These are phyloP conservation scores for Apiotrichum domesticum DNA, from an alignment of 1,284 basidiomycete species.

Conservation along the genomic window DNA sequence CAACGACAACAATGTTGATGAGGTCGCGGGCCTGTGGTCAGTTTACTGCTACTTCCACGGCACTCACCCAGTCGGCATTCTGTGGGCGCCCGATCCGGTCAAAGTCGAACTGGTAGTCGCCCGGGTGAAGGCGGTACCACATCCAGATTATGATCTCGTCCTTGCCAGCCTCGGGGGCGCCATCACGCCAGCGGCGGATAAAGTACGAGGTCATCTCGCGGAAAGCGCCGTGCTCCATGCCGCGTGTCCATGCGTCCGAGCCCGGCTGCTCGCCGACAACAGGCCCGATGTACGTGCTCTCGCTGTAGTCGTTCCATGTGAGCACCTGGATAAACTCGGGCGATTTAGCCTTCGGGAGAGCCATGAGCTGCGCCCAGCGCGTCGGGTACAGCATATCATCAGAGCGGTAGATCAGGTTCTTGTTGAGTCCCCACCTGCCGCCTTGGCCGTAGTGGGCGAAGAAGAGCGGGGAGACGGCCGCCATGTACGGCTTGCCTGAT, in stretches of 20 bases:
- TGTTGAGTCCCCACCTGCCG: conserved; percentile 44
- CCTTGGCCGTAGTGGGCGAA: conserved; percentile 52
- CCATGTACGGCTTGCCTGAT: conserved; percentile 54
- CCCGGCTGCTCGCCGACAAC: conserved; percentile 43
- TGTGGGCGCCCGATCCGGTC: conserved; percentile 35
- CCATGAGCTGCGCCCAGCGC: conserved; percentile 38
- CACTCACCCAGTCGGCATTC: conserved; percentile 40
- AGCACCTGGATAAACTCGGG: conserved; percentile 45
- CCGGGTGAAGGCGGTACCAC: conserved; percentile 40
- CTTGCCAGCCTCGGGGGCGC: conserved; percentile 7
- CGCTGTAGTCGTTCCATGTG: conserved; percentile 48
- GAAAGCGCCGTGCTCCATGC: conserved; percentile 43
- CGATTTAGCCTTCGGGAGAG: conserved; percentile 14
- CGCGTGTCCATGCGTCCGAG: conserved; percentile 38
- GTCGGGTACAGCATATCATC: conserved; percentile 44
- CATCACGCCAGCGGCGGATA: conserved; percentile 27
- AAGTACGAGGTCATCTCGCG: conserved; percentile 40
- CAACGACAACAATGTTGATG: conserved; percentile 34
- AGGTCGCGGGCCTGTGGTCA: conserved; percentile 39
- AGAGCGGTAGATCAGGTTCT: conserved; percentile 48
- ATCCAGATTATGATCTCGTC: conserved; percentile 26
- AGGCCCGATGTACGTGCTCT: conserved; percentile 44
- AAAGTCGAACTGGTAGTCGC: conserved; percentile 9
- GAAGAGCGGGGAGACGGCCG: conserved; percentile 58
- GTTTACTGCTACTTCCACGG: not conserved